Conservation (phyloP, 164 flowering plant genomes). For the Echeveria elegans region DNA sequence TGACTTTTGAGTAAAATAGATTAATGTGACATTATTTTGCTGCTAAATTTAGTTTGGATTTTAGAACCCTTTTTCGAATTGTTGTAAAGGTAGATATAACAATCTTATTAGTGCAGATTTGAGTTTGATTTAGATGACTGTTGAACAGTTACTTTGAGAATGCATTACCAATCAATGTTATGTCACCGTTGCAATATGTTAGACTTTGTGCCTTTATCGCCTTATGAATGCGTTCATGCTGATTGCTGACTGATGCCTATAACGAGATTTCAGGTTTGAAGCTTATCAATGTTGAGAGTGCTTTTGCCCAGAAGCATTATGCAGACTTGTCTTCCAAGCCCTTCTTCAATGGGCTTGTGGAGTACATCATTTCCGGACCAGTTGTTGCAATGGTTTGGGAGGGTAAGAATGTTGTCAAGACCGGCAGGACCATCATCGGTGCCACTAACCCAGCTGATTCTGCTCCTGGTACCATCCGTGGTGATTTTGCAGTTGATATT, state of each 20-base stretch:
- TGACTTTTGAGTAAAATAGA: too few relatives aligned
- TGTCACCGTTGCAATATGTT: not conserved
- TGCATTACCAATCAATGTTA: too few relatives aligned
- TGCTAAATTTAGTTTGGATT: too few relatives aligned
- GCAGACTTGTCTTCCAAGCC: constrained; percentile 4
- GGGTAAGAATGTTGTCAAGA: constrained; percentile 5
- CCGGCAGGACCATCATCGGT: constrained; percentile 5
- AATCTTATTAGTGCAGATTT: too few relatives aligned
- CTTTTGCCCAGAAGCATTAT: constrained; percentile 4
- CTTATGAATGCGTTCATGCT: too few relatives aligned
- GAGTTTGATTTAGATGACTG: too few relatives aligned
- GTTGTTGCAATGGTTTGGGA: constrained; percentile 7
- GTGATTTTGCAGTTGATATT: constrained; percentile 4
- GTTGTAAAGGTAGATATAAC: too few relatives aligned
- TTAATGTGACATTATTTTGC: too few relatives aligned
- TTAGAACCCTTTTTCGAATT: too few relatives aligned
- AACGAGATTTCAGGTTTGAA: not conserved
- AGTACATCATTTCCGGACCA: constrained; percentile 1
- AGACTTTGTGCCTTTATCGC: not conserved
- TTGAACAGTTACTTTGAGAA: too few relatives aligned
- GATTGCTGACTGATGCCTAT: not conserved
- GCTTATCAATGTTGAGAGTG: constrained; percentile 1
- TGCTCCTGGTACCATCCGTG: not conserved
- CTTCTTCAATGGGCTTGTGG: constrained; percentile 3
- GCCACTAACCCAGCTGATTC: constrained; percentile 7